Evolutionary conservation across 108 stramenopile genomes (phyloP).

Genomic region (Skeletonema marinoi): DNA sequence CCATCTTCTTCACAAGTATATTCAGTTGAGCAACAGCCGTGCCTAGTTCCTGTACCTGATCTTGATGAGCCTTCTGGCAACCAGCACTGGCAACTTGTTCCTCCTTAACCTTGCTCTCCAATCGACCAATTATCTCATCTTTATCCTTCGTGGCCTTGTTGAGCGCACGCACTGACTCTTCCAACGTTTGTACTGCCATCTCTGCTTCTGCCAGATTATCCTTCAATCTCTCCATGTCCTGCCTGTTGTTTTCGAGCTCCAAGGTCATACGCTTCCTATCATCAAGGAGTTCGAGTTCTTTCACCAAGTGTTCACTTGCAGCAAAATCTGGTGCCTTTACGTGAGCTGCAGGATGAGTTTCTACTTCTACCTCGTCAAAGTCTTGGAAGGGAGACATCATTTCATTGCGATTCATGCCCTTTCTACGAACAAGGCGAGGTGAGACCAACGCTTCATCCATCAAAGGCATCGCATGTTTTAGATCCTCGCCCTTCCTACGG

Average conservation of each 20-base stretch:
- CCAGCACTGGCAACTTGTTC: constrained; percentile 15
- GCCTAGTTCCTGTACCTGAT: neutral
- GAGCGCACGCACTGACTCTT: constrained; percentile 22
- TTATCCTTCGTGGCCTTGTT: constrained; percentile 25
- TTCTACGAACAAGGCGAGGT: neutral
- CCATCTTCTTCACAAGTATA: constrained; percentile 4
- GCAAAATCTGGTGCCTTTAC: neutral
- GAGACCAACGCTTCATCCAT: neutral
- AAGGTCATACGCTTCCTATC: neutral
- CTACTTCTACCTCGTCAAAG: neutral
- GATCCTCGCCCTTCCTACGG: neutral
- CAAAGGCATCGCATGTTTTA: neutral
- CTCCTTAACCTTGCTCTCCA: constrained; percentile 10
- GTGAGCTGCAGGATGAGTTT: neutral
- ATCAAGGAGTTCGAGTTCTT: neutral
- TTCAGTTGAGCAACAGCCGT: constrained; percentile 8
- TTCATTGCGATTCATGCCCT: neutral
- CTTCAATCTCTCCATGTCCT: constrained; percentile 6
- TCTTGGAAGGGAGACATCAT: neutral
- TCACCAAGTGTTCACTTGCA: neutral
- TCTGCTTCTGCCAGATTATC: constrained; percentile 23
- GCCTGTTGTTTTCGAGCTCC: neutral
- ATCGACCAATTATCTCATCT: constrained; percentile 16
- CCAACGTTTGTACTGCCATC: constrained; percentile 21
- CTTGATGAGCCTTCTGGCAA: constrained; percentile 8